phyloP scores from a whole-genome alignment of 2,329 filamentous ascomycete genomes.

The Fusarium tricinctum region DNA sequence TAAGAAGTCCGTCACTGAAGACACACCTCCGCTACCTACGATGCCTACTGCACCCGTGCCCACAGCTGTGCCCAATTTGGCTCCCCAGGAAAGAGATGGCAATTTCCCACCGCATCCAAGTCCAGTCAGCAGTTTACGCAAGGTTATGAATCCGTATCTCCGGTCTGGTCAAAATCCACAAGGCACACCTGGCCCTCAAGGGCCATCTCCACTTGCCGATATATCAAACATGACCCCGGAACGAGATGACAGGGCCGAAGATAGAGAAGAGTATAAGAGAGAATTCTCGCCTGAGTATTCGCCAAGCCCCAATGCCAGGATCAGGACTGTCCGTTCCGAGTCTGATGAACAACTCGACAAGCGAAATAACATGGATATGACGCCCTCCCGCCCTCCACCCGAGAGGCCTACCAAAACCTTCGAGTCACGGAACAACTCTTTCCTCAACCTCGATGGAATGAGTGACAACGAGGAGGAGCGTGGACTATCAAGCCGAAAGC shows the following conservation, averaged over 20 bases:
- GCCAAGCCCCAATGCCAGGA: conserved; percentile 78
- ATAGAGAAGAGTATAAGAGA: conserved; percentile 59
- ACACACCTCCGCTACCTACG: conserved; percentile 71
- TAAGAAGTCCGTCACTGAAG: conserved; percentile 88
- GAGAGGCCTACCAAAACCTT: conserved; percentile 50
- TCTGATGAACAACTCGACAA: conserved; percentile 51
- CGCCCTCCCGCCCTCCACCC: conserved; percentile 55
- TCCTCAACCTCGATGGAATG: conserved; percentile 63
- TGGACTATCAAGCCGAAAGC: conserved; percentile 26
- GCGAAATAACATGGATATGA: conserved; percentile 53
- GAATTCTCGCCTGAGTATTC: conserved; percentile 84
- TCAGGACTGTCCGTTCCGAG: conserved; percentile 71
- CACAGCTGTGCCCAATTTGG: conserved; percentile 53
- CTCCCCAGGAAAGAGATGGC: conserved; percentile 51
- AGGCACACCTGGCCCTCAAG: conserved; percentile 47
- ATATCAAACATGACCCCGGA: conserved; percentile 47
- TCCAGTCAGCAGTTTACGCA: conserved; percentile 83
- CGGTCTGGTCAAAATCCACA: conserved; percentile 52
- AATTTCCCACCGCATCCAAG: conserved; percentile 63
- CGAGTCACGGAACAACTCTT: conserved; percentile 61
- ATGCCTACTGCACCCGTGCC: conserved; percentile 61
- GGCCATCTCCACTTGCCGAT: conserved; percentile 47
- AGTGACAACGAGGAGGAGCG: conserved; percentile 63
- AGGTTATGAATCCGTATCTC: conserved; percentile 90
- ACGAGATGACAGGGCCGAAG: conserved; percentile 25